Evolutionary conservation across 495 filamentous ascomycete genomes (phyloP), one percentile per base, ranked within the genome.

Genomic region (Thermothielavioides terrestris): DNA sequence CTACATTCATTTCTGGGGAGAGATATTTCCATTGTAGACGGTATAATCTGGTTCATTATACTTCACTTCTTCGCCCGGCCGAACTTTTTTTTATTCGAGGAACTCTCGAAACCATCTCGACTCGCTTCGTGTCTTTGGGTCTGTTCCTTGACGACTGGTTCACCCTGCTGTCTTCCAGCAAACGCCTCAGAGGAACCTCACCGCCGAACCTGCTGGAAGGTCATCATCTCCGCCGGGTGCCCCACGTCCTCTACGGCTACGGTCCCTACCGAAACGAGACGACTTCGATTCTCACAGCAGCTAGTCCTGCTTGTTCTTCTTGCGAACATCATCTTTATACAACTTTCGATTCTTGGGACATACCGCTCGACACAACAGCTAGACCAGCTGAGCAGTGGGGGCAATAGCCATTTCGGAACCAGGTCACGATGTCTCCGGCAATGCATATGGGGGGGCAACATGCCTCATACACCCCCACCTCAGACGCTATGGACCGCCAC

Each of bases 401-500:
- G 58, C 47, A 32, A 31, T 20, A 46, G 28, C 35, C 27, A 25
- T 52, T 42, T 46, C 44, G 40, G 53, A 53, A 36, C 31, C 30
- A 36, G 43, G 53, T 47, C 50, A 66, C 32, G 46, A 75, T 75
- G 72, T 67, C 74, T 45, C 66, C 74, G 47, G 61, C 65, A 37
- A 70, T 73, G 57, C 73, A 73, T 46, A 67, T 76, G 65, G 66
- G 68, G 23, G 64, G 66, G 18, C 66, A 68, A 10, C 57, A 62
- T 41, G 62, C 52, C 36, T 58, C 66, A 11, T 76, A 71, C 52
- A 61, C 63, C 14, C 74, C 68, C 42, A 72, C 66, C 49, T 68
- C 70, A 30, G 76, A 78, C 53, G 67, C 61, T 41, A 60, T 74
- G 41, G 66, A 72, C 34, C 76, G 76, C 34, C 76, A 77, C 40